These are phyloP conservation scores for Hsuehochloa calcarea DNA, from an alignment of 176 grass and related monocot species.

Conservation along the genomic window DNA sequence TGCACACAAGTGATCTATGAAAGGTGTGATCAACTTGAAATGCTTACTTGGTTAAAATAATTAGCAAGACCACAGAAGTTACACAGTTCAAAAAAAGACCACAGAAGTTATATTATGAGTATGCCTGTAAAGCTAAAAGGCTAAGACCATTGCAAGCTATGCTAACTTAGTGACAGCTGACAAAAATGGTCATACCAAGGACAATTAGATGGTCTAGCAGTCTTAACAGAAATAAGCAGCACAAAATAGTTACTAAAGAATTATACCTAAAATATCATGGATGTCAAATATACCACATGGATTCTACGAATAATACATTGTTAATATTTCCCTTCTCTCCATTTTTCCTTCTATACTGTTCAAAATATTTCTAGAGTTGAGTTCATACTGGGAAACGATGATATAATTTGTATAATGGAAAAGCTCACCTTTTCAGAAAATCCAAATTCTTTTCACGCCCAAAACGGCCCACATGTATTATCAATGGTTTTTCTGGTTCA, in stretches of 20 bases:
- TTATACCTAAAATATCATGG: constrained; percentile 15
- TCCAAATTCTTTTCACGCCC: constrained; percentile 95
- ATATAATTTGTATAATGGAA: not conserved
- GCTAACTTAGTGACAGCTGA: constrained; percentile 12
- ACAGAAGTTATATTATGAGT: not conserved
- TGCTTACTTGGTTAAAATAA: not conserved
- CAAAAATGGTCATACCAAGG: not conserved
- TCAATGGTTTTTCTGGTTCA: constrained; percentile 86
- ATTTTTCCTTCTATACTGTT: constrained; percentile 6
- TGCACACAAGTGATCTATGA: not conserved
- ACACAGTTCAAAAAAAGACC: not conserved
- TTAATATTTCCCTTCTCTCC: not conserved
- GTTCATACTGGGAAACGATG: not conserved
- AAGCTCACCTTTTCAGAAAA: constrained; percentile 83
- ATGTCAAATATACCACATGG: constrained; percentile 4
- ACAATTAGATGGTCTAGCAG: not conserved
- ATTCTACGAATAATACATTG: not conserved
- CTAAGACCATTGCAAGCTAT: not conserved
- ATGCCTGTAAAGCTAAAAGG: not conserved
- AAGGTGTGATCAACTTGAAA: not conserved
- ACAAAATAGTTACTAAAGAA: constrained; percentile 12
- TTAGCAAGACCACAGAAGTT: not conserved
- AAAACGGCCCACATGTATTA: constrained; percentile 96
- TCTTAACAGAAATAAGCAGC: constrained; percentile 8
- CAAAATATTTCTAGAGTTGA: not conserved